Conservation (phyloP, 345 rosid genomes). For the Microcos paniculata region DNA sequence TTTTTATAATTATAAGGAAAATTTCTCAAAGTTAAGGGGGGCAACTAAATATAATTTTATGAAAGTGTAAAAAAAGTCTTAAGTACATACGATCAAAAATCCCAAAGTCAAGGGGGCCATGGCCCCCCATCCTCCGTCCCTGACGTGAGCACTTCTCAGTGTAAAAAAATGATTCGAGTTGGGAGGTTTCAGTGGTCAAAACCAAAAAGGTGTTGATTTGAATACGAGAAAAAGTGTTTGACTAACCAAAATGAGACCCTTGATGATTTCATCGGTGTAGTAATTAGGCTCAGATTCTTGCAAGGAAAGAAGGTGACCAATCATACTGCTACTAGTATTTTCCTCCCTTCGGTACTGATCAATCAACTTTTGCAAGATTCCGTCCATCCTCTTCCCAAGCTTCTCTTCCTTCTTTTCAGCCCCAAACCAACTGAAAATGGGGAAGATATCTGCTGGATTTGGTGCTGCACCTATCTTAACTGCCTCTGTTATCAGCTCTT, state of each 20-base stretch:
- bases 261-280: conserved; percentile 26
- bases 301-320: conserved; percentile 30
- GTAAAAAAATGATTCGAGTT: too few relatives aligned
- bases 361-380: background rate
- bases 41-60: too few relatives aligned
- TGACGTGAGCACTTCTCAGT: too few relatives aligned
- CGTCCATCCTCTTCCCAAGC: background rate
- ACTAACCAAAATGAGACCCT: conserved; percentile 13
- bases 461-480: background rate
- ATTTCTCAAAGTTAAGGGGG: too few relatives aligned
- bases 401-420: background rate
- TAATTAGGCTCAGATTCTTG: conserved; percentile 35
- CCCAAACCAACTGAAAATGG: background rate
- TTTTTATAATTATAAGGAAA: too few relatives aligned
- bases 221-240: too few relatives aligned
- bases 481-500: background rate
- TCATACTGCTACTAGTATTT: conserved; percentile 21
- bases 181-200: too few relatives aligned
- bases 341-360: background rate
- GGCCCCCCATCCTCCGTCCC: too few relatives aligned
- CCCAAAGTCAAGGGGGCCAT: too few relatives aligned
- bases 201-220: too few relatives aligned
- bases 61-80: too few relatives aligned
- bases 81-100: too few relatives aligned
- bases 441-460: background rate